These are phyloP conservation scores for Fusarium cyanostomum DNA, from an alignment of 2,329 filamentous ascomycete genomes.

Conservation along the genomic window DNA sequence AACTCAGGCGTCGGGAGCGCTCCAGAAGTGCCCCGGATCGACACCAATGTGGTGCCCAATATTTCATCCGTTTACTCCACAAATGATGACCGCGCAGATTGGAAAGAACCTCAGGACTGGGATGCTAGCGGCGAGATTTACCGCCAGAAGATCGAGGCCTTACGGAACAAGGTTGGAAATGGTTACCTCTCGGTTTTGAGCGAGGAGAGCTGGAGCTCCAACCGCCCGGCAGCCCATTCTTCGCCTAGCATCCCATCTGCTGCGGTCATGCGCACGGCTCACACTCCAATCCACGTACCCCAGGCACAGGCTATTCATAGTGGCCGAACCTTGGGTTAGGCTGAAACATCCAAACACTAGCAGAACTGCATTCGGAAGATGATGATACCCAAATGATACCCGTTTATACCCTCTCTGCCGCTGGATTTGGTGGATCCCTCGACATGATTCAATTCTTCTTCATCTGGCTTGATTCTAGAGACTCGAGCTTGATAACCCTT, in stretches of 20 bases:
- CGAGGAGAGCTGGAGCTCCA: slow-evolving; percentile 72
- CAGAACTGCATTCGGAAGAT: slow-evolving; percentile 26
- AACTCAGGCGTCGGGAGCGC: slow-evolving; percentile 40
- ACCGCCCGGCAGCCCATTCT: slow-evolving; percentile 35
- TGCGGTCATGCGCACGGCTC: slow-evolving; percentile 44
- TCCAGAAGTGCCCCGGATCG: slow-evolving; percentile 40
- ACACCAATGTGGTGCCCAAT: slow-evolving; percentile 36
- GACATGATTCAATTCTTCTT: slow-evolving; percentile 36
- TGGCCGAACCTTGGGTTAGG: slow-evolving; percentile 60
- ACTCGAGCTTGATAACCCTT: slow-evolving; percentile 26
- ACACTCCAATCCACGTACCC: slow-evolving; percentile 45
- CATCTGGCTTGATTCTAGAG: slow-evolving; percentile 27
- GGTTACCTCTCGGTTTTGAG: slow-evolving; percentile 88
- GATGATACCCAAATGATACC: slow-evolving; percentile 46
- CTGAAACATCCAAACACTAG: slow-evolving; percentile 23
- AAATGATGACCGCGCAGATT: slow-evolving; percentile 40
- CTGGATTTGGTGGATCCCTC: slow-evolving; percentile 19
- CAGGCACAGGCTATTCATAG: slow-evolving; percentile 61
- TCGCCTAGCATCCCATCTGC: slow-evolving; percentile 39
- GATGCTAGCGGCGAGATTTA: slow-evolving; percentile 80
- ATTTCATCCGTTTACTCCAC: slow-evolving; percentile 30
- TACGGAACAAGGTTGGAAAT: slow-evolving; percentile 85
- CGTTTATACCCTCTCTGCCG: slow-evolving; percentile 39
- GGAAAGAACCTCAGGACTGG: slow-evolving; percentile 65
- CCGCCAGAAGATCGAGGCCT: slow-evolving; percentile 84